Conservation (phyloP, 345 rosid genomes). For the Dipteronia sinensis region DNA sequence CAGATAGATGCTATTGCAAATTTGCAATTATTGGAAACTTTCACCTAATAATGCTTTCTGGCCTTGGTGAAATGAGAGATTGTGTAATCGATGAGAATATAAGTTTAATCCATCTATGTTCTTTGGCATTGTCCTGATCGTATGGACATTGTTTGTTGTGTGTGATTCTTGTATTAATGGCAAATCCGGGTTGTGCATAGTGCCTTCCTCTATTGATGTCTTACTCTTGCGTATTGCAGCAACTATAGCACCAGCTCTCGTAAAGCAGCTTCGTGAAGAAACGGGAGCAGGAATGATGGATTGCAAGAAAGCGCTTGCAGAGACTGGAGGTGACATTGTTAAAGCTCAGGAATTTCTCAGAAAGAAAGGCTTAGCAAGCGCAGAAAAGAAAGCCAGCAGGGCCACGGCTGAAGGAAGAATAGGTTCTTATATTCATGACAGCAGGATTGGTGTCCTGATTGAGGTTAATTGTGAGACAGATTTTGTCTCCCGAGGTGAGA, state of each 20-base stretch:
- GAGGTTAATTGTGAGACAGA: constrained; percentile 98
- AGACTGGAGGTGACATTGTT: constrained; percentile 75
- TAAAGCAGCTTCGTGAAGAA: constrained; percentile 96
- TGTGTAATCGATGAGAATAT: background rate
- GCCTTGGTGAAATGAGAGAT: constrained; percentile 9
- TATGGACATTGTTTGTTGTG: background rate
- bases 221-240: constrained; percentile 35
- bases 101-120: background rate
- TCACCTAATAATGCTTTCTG: background rate
- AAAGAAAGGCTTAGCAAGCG: constrained; percentile 92
- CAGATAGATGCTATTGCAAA: background rate
- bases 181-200: background rate
- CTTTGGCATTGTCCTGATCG: background rate
- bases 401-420: constrained; percentile 95
- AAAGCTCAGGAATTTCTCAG: constrained; percentile 94
- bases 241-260: constrained; percentile 76
- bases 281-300: constrained; percentile 99
- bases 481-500: constrained; percentile 93
- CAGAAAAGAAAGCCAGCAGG: constrained; percentile 91
- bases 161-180: background rate
- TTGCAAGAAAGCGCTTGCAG: constrained; percentile 87
- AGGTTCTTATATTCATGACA: constrained; percentile 90
- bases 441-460: constrained; percentile 89
- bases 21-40: background rate
- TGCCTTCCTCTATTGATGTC: constrained; percentile 5